phyloP scores from a whole-genome alignment of 441 rosid species.

The Pelargonium citronellum region DNA sequence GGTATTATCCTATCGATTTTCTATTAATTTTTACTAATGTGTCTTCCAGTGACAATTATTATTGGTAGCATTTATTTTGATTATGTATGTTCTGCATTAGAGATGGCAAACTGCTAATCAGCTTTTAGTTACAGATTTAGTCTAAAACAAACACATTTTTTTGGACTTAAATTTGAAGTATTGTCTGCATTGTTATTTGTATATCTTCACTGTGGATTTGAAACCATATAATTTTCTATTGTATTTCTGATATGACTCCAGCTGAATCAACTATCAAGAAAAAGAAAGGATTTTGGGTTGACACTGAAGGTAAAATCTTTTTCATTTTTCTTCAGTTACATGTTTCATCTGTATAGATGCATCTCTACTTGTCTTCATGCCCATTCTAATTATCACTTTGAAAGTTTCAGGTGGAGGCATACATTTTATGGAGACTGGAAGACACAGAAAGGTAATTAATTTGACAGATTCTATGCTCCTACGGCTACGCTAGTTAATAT shows the following conservation, averaged over 20 bases:
- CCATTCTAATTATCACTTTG: slow-evolving; percentile 14
- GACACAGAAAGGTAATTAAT: slow-evolving; percentile 35
- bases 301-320: slow-evolving; percentile 29
- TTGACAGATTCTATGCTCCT: neutral
- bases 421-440: slow-evolving; percentile 30
- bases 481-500: neutral
- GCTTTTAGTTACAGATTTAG: neutral
- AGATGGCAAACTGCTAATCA: slow-evolving; percentile 11
- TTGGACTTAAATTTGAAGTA: neutral
- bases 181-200: slow-evolving; percentile 2
- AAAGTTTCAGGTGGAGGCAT: slow-evolving; percentile 29
- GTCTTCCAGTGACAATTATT: neutral
- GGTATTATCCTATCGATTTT: slow-evolving; percentile 26
- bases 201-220: neutral
- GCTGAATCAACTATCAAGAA: slow-evolving; percentile 30
- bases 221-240: slow-evolving; percentile 1
- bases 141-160: neutral
- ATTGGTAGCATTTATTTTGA: neutral
- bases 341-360: neutral
- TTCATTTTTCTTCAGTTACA: neutral
- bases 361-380: slow-evolving; percentile 6
- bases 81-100: neutral
- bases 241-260: slow-evolving; percentile 21
- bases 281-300: slow-evolving; percentile 24
- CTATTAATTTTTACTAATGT: slow-evolving; percentile 7